phyloP scores from a whole-genome alignment of 768 basidiomycete genomes.

The Vishniacozyma victoriae region DNA sequence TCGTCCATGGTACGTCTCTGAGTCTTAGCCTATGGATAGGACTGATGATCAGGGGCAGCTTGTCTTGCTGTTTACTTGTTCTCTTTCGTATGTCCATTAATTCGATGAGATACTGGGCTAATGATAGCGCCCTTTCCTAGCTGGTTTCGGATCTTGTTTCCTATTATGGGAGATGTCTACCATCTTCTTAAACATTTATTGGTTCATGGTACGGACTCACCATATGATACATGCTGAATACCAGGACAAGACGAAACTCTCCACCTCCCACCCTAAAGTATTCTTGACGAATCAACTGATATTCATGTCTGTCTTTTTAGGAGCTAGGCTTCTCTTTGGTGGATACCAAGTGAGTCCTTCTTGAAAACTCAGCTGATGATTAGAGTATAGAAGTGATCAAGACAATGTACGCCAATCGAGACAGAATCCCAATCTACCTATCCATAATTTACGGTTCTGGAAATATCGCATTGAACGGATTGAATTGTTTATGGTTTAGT shows the following conservation, averaged over 20 bases:
- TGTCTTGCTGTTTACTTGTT: conserved; percentile 64
- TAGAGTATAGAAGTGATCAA: conserved; percentile 65
- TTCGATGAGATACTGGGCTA: conserved; percentile 6
- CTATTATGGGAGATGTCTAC: conserved; percentile 81
- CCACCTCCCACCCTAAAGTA: conserved; percentile 62
- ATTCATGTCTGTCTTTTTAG: conserved; percentile 64
- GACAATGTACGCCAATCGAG: conserved; percentile 56
- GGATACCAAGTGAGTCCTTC: conserved; percentile 44
- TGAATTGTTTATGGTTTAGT: conserved; percentile 57
- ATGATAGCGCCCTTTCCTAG: conserved; percentile 59
- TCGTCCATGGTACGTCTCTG: conserved; percentile 60
- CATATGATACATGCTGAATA: not conserved
- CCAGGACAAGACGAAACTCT: conserved; percentile 50
- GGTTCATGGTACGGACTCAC: conserved; percentile 51
- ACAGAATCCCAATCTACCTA: conserved; percentile 52
- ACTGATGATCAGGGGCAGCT: conserved; percentile 51
- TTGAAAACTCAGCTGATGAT: not conserved
- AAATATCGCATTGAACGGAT: conserved; percentile 61
- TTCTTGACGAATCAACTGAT: conserved; percentile 68
- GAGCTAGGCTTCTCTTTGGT: conserved; percentile 67
- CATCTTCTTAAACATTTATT: conserved; percentile 80
- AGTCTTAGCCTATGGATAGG: not conserved
- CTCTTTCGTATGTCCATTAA: conserved; percentile 58
- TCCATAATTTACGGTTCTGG: conserved; percentile 54
- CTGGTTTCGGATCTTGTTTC: conserved; percentile 71